Conservation (phyloP, 1,139 yeast genomes). For the Candida glucosophila region DNA sequence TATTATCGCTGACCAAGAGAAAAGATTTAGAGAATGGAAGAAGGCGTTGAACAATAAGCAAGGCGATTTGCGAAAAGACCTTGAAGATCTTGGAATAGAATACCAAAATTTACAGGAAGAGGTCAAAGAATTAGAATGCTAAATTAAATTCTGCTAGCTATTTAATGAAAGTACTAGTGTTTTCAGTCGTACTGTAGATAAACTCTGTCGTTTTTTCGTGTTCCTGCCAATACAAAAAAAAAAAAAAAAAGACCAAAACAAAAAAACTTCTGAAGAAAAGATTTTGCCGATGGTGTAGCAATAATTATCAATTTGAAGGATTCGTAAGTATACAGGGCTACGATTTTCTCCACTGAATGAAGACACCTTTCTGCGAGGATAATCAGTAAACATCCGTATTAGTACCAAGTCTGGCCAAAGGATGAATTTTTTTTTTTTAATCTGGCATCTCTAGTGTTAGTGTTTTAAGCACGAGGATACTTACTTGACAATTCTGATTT, state of each 20-base stretch:
- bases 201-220: no score
- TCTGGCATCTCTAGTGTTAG: slow-evolving; percentile 74
- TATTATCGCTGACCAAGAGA: slow-evolving; percentile 45
- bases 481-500: no score
- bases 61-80: slow-evolving; percentile 45
- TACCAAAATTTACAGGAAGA: slow-evolving; percentile 29
- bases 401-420: slow-evolving; percentile 10
- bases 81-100: slow-evolving; percentile 33
- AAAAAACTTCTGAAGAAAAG: no score
- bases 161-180: no score
- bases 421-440: slow-evolving; percentile 33
- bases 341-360: no score
- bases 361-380: no score
- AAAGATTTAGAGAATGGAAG: slow-evolving; percentile 61
- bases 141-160: background rate
- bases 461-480: slow-evolving; percentile 52
- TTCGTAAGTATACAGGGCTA: no score
- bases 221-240: slow-evolving; percentile 1
- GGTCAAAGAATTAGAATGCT: slow-evolving; percentile 16
- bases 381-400: slow-evolving; percentile 1
- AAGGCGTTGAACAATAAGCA: slow-evolving; percentile 49
- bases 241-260: background rate
- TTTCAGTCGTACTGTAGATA: no score
- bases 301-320: no score
- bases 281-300: no score